Conservation (phyloP, 768 basidiomycete species). For the Suillus subaureus region DNA sequence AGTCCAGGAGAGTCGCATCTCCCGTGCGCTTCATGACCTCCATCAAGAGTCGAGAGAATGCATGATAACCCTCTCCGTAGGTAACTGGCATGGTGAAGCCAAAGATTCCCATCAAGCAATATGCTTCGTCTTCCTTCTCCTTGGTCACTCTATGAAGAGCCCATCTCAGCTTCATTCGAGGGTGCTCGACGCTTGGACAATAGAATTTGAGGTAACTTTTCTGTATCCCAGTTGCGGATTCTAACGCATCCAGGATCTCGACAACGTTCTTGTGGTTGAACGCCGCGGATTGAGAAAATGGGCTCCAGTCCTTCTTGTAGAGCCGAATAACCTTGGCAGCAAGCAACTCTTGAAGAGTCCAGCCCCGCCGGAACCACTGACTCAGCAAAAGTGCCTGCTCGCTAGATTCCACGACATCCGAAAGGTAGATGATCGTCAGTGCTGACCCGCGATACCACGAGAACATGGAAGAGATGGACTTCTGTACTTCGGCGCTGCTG, state of each 20-base stretch:
- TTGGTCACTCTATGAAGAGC: constrained; percentile 17
- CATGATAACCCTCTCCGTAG: constrained; percentile 23
- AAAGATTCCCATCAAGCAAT: constrained; percentile 20
- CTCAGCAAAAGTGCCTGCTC: constrained; percentile 20
- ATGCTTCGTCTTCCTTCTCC: constrained; percentile 18
- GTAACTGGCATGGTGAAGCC: constrained; percentile 12
- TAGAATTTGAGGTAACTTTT: constrained; percentile 5
- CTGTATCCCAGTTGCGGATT: constrained; percentile 8
- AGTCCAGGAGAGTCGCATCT: constrained; percentile 17
- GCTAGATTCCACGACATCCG: constrained; percentile 19
- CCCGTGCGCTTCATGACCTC: constrained; percentile 13
- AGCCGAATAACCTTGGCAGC: constrained; percentile 26
- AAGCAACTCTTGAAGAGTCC: constrained; percentile 34
- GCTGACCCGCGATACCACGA: constrained; percentile 32
- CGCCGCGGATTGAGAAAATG: not conserved
- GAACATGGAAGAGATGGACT: constrained; percentile 37
- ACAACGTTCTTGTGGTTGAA: constrained; percentile 8
- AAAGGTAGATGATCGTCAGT: constrained; percentile 33
- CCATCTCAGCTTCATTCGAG: constrained; percentile 12
- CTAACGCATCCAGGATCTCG: constrained; percentile 4
- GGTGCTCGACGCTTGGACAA: constrained; percentile 3
- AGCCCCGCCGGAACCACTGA: constrained; percentile 22
- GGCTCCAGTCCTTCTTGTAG: constrained; percentile 29
- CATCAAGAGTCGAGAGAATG: constrained; percentile 15
- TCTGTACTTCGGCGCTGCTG: constrained; percentile 33